Base-by-base conservation (phyloP, 2,329 filamentous ascomycete genomes). In the Diaporthe destruens region DNA sequence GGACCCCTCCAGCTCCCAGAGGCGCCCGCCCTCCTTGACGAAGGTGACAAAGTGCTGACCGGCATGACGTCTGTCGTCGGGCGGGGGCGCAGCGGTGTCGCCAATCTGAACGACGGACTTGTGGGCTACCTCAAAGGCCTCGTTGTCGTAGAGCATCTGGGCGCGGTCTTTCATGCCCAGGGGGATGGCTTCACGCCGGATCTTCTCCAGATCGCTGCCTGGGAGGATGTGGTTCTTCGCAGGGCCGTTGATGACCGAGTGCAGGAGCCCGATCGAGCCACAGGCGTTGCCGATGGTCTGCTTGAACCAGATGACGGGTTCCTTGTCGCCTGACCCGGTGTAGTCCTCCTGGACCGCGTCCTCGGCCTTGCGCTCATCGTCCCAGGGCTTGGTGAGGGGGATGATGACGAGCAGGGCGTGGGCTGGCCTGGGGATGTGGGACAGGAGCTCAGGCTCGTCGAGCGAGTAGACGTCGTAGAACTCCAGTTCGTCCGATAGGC, bases 381-480 rank as follows among this genome's bases (percentile, higher is more conserved):
- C 75, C 79, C 80, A 82, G 6, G 80, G 73, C 12, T 76, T 73
- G 11, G 87, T 91, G 71, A 92, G 85, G 20, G 94, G 94, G 76
- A 94, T 93, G 80, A 96, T 94, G 81, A 96, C 91, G 69, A 97
- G 89, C 44, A 96, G 88, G 20, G 94, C 94, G 76, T 93, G 85
- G 6, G 90, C 92, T 16, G 94, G 94, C 14, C 94, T 92, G 0
- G 94, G 94, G 9, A 95, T 89, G 81, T 95, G 91, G 71, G 89
- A 87, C 74, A 96, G 87, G n/a, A 96, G 88, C 34, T 92, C 88
- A 0, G 92, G 89, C 56, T 96, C 93, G 80, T 94, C 91, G 79
- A 97, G 89, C 76, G 90, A 93, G 85, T 90, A 96, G 80, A 97
- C 92, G 80, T 97, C 94, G 82, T 94, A 90, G 86, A 96, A 97